Percentiles rank a stretch among this genome's conserved stretches.
These are phyloP conservation scores for Pascua sp. DNA, from an alignment of 1,284 basidiomycete genomes.

Conservation along the genomic window DNA sequence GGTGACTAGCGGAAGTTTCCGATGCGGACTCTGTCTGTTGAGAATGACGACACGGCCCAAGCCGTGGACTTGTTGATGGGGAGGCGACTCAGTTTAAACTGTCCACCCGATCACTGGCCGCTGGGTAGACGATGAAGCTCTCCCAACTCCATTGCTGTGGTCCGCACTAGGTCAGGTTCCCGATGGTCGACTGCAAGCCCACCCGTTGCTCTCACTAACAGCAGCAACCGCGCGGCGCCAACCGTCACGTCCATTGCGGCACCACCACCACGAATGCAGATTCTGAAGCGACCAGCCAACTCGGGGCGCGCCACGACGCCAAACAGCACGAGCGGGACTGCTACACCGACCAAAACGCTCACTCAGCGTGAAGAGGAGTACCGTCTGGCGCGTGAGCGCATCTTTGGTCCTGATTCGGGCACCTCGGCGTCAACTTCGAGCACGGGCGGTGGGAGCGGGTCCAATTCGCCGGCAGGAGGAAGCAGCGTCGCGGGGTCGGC, in stretches of 20 bases:
- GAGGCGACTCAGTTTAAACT: no score
- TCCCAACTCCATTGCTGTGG: no score
- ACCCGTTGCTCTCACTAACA: slow-evolving; percentile 2
- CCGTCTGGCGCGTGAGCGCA: slow-evolving; percentile 20
- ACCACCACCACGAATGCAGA: slow-evolving; percentile 19
- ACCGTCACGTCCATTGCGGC: background rate
- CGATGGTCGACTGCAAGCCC: no score
- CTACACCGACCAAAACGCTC: slow-evolving; percentile 14
- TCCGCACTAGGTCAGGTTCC: no score
- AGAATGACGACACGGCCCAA: no score
- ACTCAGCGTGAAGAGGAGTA: slow-evolving; percentile 24
- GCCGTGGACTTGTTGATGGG: no score
- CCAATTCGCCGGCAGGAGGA: background rate
- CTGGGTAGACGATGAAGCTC: background rate
- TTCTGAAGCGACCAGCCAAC: slow-evolving; percentile 15
- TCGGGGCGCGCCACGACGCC: background rate
- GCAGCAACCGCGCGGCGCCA: slow-evolving; percentile 13
- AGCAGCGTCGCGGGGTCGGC: background rate
- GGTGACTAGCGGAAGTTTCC: no score
- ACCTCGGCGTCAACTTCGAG: background rate
- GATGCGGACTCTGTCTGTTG: no score
- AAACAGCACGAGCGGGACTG: slow-evolving; percentile 7
- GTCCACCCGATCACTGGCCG: no score
- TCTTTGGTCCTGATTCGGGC: slow-evolving; percentile 10
- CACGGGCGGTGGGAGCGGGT: background rate